phyloP scores from a whole-genome alignment of 192 early-diverging fungal genomes.

The Linnemannia hyalina region DNA sequence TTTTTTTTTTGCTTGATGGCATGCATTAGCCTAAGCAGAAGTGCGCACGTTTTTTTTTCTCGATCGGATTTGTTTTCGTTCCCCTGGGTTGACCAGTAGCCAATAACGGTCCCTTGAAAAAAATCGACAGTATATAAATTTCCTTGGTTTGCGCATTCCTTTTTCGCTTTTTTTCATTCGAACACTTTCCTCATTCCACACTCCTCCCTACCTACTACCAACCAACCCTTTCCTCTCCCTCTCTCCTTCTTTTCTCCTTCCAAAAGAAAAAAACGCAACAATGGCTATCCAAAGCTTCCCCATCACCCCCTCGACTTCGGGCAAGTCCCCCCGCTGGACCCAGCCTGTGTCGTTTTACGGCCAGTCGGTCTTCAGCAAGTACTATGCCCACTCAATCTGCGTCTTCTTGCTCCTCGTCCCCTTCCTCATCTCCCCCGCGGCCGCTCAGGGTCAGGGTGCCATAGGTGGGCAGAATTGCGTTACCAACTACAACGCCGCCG shows the following conservation, averaged over 20 bases:
- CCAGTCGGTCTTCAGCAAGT: conserved; percentile 57
- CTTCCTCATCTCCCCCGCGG: conserved; percentile 37
- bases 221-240: background rate
- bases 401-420: conserved; percentile 51
- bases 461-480: conserved; percentile 19
- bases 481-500: conserved; percentile 27
- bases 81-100: no score
- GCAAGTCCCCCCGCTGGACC: conserved; percentile 50
- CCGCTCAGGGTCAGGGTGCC: conserved; percentile 42
- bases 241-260: background rate
- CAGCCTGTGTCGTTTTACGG: conserved; percentile 59
- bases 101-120: no score
- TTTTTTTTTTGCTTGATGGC: no score
- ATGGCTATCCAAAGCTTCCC: conserved; percentile 53
- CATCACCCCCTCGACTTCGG: conserved; percentile 32
- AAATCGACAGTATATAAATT: no score
- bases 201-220: background rate
- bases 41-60: no score
- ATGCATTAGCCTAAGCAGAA: no score
- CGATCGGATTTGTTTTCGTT: no score
- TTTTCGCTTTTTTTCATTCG: conserved; percentile 12
- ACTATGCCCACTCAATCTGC: conserved; percentile 56
- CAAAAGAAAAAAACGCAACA: background rate
- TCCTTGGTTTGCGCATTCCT: background rate
- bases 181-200: conserved; percentile 24